Evolutionary conservation across 164 flowering plant species (phyloP), one percentile per base, ranked within the genome.

Genomic region (Vitis cinerea): DNA sequence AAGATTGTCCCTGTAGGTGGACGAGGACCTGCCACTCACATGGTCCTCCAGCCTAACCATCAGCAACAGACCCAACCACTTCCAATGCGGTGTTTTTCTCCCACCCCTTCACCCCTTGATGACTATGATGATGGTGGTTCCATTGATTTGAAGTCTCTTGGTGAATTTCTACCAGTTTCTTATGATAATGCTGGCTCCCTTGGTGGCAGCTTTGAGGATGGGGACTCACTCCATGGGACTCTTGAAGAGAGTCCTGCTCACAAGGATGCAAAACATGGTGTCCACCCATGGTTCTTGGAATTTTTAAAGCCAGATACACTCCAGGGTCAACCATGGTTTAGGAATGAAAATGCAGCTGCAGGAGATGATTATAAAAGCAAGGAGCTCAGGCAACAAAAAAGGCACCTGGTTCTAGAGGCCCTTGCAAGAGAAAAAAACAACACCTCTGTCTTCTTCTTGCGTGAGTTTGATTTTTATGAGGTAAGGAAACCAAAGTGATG

Each of bases 41-140:
- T 82, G 84, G 78, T 88, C 19, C 81, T 88, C 44, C 44, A 82
- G 53, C 89, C 91, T 16, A 71, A 56, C 58, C 11, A 50, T 6
- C 23, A 16, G 19, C 29, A 62, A 50, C 51, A 50, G 10, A 0
- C 16, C 23, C 48, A 63, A 19, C 68, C 75, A 47, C 7, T 68
- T 11, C 61, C 23, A 48, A 72, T 55, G 31, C 59, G 6, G 44
- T 37, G 44, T 37, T 37, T 23, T 51, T 13, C 10, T 23, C 62
- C 65, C 56, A 8, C 47, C 69, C 13, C 69, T 44, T n/a, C 63
- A 64, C 44, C 76, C 17, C 9, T 11, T 30, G 53, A 47, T 60
- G 74, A 59, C 13, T 53, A 52, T 48, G 50, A 7, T 47, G 74
- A 67, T 11, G 50, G 54, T 23, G 72, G 65, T 19, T 52, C 49